phyloP scores from a whole-genome alignment of 2,329 filamentous ascomycete species.

The Pseudocercospora fijiensis region DNA sequence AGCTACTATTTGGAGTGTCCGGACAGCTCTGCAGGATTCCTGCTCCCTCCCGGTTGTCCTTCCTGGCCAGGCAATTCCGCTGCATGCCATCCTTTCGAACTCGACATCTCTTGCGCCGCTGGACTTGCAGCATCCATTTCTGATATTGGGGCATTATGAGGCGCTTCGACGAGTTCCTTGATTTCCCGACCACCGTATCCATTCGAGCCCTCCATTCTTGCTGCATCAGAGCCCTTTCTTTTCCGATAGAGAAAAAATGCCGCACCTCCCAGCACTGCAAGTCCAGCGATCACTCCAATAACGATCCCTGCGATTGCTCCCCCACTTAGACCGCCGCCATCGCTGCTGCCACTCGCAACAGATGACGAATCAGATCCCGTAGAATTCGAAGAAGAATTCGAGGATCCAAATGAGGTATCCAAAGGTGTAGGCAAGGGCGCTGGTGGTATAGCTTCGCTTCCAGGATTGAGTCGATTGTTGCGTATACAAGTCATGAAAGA shows the following conservation, averaged over 20 bases:
- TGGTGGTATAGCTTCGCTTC: conserved; percentile 8
- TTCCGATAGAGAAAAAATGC: conserved; percentile 13
- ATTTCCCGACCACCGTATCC: conserved; percentile 4
- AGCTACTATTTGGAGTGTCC: not conserved
- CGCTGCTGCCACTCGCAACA: not conserved
- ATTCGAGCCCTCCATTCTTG: not conserved
- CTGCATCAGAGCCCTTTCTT: not conserved
- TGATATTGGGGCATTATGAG: conserved; percentile 9
- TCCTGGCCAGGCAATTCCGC: not conserved
- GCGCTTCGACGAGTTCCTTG: conserved; percentile 11
- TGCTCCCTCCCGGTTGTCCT: not conserved
- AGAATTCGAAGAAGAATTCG: not conserved
- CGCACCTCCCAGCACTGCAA: conserved; percentile 8
- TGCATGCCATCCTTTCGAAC: not conserved
- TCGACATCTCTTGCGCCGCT: not conserved
- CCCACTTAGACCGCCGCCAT: not conserved
- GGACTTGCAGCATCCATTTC: conserved; percentile 9
- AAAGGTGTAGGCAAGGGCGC: conserved; percentile 2
- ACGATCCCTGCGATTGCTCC: conserved; percentile 16
- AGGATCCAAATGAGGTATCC: not conserved
- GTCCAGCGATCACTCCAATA: conserved; percentile 7
- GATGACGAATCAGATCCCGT: not conserved
- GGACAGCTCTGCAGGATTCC: not conserved
- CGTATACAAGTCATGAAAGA: conserved; percentile 15
- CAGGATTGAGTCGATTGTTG: conserved; percentile 13